Evolutionary conservation across 139 green algal genomes (phyloP).

Genomic region (Tetratostichococcus sp.): DNA sequence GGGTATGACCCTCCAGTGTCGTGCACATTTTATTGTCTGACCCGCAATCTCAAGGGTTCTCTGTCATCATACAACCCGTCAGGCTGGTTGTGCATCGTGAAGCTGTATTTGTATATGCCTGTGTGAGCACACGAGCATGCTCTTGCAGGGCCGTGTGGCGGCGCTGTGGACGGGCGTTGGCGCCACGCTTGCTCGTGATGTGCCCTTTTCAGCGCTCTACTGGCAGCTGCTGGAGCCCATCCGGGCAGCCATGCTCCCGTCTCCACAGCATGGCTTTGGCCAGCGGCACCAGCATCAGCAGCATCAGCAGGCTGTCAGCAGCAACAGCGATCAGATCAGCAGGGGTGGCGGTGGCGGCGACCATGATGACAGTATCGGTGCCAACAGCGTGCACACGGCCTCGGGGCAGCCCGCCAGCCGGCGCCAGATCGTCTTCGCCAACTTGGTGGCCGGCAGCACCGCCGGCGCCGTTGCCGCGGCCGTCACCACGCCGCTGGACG

Average conservation of each 20-base stretch:
- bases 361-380: neutral
- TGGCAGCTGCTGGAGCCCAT: slow-evolving; percentile 88
- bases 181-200: slow-evolving; percentile 82
- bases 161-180: slow-evolving; percentile 73
- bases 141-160: neutral
- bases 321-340: neutral
- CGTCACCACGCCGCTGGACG: slow-evolving; percentile 92
- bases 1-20: too few species aligned
- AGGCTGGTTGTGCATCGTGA: too few species aligned
- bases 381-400: slow-evolving; percentile 1
- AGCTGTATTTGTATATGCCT: too few species aligned
- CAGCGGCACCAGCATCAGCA: too few species aligned
- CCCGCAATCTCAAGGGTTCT: too few species aligned
- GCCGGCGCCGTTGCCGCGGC: slow-evolving; percentile 72
- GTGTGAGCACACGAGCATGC: too few species aligned
- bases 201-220: slow-evolving; percentile 93
- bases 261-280: neutral
- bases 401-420: neutral
- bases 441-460: slow-evolving; percentile 46
- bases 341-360: neutral
- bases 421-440: slow-evolving; percentile 5
- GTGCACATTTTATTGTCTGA: too few species aligned
- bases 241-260: slow-evolving; percentile 35
- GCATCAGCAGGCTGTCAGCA: slow-evolving; percentile 1
- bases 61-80: too few species aligned